Percentiles rank a stretch among this genome's conserved stretches.
Evolutionary conservation across 139 green algal species (phyloP).

Genomic region (Coelastrella sp.): DNA sequence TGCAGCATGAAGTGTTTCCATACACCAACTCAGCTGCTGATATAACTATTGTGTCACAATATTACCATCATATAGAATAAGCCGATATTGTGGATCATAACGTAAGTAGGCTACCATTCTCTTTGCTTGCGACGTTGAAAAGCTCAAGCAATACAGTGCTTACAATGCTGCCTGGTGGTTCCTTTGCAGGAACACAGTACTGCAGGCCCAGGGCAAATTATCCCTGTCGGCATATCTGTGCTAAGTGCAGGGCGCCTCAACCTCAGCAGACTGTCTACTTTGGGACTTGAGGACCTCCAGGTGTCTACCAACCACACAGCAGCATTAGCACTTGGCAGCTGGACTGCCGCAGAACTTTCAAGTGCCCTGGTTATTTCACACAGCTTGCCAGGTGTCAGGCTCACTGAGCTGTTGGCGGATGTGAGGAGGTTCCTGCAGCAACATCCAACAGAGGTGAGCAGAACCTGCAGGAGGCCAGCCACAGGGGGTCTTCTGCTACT

Average conservation of each 20-base stretch:
- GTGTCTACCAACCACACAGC: not conserved
- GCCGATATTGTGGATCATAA: too few relatives aligned
- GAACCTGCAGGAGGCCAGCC: not conserved
- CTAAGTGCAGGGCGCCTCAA: too few relatives aligned
- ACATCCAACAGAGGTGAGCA: conserved; percentile 16
- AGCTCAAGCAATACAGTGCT: too few relatives aligned
- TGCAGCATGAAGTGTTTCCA: not conserved
- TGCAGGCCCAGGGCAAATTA: too few relatives aligned
- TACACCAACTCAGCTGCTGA: not conserved
- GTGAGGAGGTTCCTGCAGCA: conserved; percentile 16
- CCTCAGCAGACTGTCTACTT: too few relatives aligned
- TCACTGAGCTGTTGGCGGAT: conserved; percentile 25
- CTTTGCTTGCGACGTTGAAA: too few relatives aligned
- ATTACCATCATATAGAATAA: too few relatives aligned
- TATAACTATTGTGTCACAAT: too few relatives aligned
- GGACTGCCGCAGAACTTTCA: conserved; percentile 13
- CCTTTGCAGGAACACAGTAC: too few relatives aligned
- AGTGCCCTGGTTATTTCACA: not conserved
- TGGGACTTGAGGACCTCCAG: not conserved
- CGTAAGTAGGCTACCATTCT: too few relatives aligned
- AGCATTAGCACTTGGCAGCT: conserved; percentile 11
- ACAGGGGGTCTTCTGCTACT: not conserved
- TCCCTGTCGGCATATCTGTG: too few relatives aligned
- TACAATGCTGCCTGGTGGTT: too few relatives aligned
- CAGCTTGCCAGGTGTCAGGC: conserved; percentile 18